A percentile compares a stretch with the other conserved stretches of the same genome.
phyloP scores from a whole-genome alignment of 108 stramenopile genomes.

The Nannochloropsis oceanica region DNA sequence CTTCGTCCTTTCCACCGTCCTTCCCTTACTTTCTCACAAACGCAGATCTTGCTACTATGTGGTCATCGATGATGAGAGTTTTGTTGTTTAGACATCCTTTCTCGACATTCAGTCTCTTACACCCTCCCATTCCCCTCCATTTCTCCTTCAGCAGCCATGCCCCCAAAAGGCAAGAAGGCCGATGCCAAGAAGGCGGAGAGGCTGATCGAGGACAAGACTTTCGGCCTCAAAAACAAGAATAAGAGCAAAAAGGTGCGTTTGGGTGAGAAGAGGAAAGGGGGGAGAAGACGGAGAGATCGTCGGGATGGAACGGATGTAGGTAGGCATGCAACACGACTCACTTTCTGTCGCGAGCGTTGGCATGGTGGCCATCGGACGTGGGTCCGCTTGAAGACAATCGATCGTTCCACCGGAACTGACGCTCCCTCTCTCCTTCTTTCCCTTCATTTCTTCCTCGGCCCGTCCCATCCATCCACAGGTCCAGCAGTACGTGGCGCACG shows the following conservation, averaged over 20 bases:
- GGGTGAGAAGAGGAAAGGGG: not conserved
- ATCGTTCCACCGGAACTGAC: not conserved
- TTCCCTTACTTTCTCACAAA: no score
- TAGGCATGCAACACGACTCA: no score
- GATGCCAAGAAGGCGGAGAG: constrained; percentile 1
- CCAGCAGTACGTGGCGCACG: not conserved
- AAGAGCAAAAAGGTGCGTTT: constrained; percentile 38
- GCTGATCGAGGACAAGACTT: constrained; percentile 42
- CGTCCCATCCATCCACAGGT: not conserved
- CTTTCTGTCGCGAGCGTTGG: no score
- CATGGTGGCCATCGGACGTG: no score
- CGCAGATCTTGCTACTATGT: no score
- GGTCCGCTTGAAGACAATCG: not conserved
- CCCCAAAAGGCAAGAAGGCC: not conserved
- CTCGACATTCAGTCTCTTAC: no score
- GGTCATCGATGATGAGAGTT: no score
- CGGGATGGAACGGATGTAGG: no score
- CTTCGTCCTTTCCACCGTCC: no score
- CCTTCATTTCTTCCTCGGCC: not conserved
- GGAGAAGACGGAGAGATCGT: no score
- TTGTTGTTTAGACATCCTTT: no score
- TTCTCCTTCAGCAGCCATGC: not conserved
- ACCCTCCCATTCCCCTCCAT: no score
- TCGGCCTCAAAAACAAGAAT: constrained; percentile 45
- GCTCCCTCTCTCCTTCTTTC: not conserved